Evolutionary conservation across 495 filamentous ascomycete genomes (phyloP), one percentile per base, ranked within the genome.

Genomic region (Corynascus novoguineensis): DNA sequence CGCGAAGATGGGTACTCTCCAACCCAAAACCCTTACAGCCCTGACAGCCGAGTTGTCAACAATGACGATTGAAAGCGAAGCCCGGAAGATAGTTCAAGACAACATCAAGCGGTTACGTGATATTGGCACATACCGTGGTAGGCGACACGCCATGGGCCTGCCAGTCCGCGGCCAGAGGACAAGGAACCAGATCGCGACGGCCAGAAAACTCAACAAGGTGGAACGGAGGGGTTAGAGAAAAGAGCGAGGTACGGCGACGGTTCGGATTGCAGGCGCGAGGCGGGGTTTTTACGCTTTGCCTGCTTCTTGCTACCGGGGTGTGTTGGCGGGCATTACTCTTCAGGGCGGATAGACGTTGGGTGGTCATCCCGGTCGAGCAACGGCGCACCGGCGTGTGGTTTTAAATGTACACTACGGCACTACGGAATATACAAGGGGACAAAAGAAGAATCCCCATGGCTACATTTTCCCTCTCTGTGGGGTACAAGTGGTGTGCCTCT

Each of bases 31-130:
- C 57, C 74, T 95, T 57, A 81, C 86, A 19, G 85, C 88, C 46
- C 77, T 98, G 53, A 89, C 83, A n/a, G 83, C 84, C 40, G 88
- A 91, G 64, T 77, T 98, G 37, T 88, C 92, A 7, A 85, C 83
- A 11, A 91, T 98, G 91, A 95, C 86, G 40, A 90, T 96, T 58
- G 95, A 97, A 70, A 96, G 88, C 64, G 92, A 98, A 61, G 76
- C 95, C 57, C 76, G 83, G 66, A 78, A 85, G 68, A 76, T 88
- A 50, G 62, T 96, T 38, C 73, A 82, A 61, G 90, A 96, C 29
- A 89, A 97, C 66, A 95, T 98, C 62, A 80, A 79, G 64, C 80
- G 93, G 32, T 66, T 98, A 69, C 85, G 86, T 67, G 92, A 96
- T 69, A 96, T 95, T 73, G 92, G 92, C 32, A 83, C 88, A 12